Base-by-base conservation (phyloP, 2,329 filamentous ascomycete species). In the Fusarium miscanthi region DNA sequence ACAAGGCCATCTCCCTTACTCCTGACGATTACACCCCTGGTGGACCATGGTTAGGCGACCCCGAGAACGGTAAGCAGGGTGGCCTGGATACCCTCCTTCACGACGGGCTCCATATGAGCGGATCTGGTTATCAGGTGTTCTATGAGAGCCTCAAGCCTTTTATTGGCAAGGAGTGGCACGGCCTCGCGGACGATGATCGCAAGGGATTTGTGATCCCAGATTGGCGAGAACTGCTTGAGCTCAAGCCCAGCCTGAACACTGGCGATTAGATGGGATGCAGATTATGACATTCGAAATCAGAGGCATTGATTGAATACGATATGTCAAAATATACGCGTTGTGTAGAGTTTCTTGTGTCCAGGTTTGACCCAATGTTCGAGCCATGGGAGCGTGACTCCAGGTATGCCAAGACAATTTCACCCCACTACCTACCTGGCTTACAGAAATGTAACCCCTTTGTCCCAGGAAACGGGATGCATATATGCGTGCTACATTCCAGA, bases 1-100 rank as follows among this genome's bases (percentile, higher is more conserved):
- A 89, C 61, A 86, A 88, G 87, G 95, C 81, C 84, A 89, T 81
- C 80, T 87, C 80, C 79, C 89, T 82, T 82, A 88, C 81, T 79
- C 89, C 79, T 74, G 82, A 86, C 53, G 92, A 90, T 77, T 86
- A 90, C 59, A 83, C 88, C 48, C 82, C 81, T 49, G 84, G 81
- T 9, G 84, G 84, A 11, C 82, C 84, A 21, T 80, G 82, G 76
- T 83, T 89, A 37, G 88, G 88, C 5, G 85, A 87, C 31, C 84
- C 82, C 4, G 82, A 84, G 71, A 83, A 84, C 62, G 86, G 87
- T 30, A 82, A 85, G 73, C 82, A 83, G 53, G 88, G 88, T 23
- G 85, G 85, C 37, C 80, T 90, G 43, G 83, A 86, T 63, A 75
- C 81, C 41, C 83, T 90, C 63, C 79, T 90, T n/a, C 84, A 86